Evolutionary conservation across 1,284 basidiomycete species (phyloP), one percentile per base, ranked within the genome.

Genomic region (Boletus sp.): DNA sequence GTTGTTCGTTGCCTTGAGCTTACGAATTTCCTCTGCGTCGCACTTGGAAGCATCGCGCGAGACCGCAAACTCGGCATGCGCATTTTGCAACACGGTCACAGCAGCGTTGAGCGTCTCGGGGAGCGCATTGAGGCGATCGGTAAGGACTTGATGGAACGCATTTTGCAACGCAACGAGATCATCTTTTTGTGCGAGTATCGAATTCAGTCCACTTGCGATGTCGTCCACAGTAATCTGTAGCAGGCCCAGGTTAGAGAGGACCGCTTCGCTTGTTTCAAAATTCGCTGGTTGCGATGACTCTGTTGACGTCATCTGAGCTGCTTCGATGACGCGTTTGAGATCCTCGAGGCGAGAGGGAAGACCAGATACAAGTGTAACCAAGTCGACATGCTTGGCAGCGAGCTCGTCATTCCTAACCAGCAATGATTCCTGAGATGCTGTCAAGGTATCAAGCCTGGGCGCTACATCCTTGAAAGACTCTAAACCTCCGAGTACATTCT

Each of bases 1-100:
- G 8, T 82, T 76, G 68, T 89, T 91, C 16, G 79, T 66, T 30
- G 67, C 57, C 61, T 76, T 76, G 37, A 84, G 67, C 47, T 82
- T 84, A 44, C 86, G 84, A 59, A 91, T 78, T 55, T 92, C 90
- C 21, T 91, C 88, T 40, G 86, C 73, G 67, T 90, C 88, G 49
- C 83, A 83, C 69, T 83, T 83, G 28, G 80, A 79, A 11, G 79
- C 78, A 60, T 86, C 82, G 13, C 80, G 81, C 4, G 85, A 82
- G 9, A 83, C 69, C 16, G 81, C 75, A 55, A 91, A 79, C 61
- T 90, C 89, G 10, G 82, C 80, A 60, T 91, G 83, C 21, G 83
- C 80, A 35, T 77, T 80, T 66, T 89, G 85, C 17, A 91, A 70
- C 27, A 81, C 79, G 59, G 80, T 79, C 19, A 81, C 81, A 0